phyloP scores from a whole-genome alignment of 306 rosid species.

The Lathyrus sativus region DNA sequence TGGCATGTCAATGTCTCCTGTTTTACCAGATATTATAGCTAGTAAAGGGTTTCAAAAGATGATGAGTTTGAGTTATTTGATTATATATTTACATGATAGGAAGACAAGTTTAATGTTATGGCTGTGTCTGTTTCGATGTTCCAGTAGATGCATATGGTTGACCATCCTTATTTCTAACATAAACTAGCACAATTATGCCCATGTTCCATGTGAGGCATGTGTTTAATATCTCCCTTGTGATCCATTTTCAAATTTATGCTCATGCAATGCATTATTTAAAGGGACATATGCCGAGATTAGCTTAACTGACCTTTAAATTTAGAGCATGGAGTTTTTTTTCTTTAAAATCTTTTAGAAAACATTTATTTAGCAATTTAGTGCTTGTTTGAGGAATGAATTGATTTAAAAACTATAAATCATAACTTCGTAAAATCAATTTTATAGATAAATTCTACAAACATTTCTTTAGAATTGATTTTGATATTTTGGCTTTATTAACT shows the following conservation, averaged over 20 bases:
- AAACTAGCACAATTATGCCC: constrained; percentile 13
- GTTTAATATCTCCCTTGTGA: constrained; percentile 8
- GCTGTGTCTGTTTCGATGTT: constrained; percentile 1
- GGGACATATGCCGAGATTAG: background rate
- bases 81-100: background rate
- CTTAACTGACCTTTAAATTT: background rate
- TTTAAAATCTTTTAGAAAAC: background rate
- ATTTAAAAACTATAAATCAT: too few relatives aligned
- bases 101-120: background rate
- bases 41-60: background rate
- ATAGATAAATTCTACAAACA: too few relatives aligned
- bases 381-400: background rate
- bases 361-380: constrained; percentile 4
- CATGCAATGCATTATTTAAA: constrained; percentile 16
- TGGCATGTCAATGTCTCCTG: background rate
- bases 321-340: background rate
- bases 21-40: background rate
- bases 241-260: constrained; percentile 1
- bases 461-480: too few relatives aligned
- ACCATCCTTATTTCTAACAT: background rate
- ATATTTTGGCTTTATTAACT: too few relatives aligned
- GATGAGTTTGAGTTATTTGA: background rate
- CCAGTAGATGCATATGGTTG: background rate
- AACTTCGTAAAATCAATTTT: too few relatives aligned
- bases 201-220: background rate